Base-by-base conservation (phyloP, 2,329 filamentous ascomycete genomes). In the Bipolaris victoriae region DNA sequence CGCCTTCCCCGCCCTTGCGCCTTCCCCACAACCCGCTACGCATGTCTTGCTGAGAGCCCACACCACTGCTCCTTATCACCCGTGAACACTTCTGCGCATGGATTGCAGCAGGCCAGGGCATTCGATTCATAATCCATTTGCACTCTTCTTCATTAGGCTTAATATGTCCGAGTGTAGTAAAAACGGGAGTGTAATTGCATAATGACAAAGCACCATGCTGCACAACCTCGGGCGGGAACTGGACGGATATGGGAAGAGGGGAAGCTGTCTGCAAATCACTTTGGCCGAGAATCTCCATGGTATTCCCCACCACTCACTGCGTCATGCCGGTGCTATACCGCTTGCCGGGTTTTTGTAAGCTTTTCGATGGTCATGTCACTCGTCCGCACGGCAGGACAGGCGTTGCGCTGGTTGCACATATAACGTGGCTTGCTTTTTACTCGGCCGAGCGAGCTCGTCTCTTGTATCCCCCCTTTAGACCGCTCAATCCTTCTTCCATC, bases 1-100 rank as follows among this genome's bases (percentile, higher is more conserved):
- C 36, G 15, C 24, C 16, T 54, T 54, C 51, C 44, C 51, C 51
- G 40, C 51, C 47, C 22, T 15, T 31, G 36, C 43, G 24, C 16
- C 10, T 24, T 41, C 20, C 18, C 44, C 29, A 46, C 44, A 46
- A 10, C 44, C 44, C 13, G 20, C 39, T 24, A 13, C 39, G 15
- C 39, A n/a, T 41, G 20, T 41, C 20, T 11, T 13, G 6, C 20
- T 16, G 20, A 13, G 24, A 41, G 18, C 10, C 16, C 20, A 15
- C 24, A 15, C 11, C 39, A 24, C 39, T n/a, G 39, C 24, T 22
- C 11, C 20, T 24, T 29, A 10, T 29, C 26, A 10, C 26, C 26
- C 26, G 9, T 29, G 9, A 10, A 29, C 26, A 29, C 26, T 29
- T 29, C 26, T 29, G 26, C 9, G 9, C 26, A 29, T 29, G 26